A percentile compares a stretch with the other conserved stretches of the same genome.
Evolutionary conservation across 1,284 basidiomycete genomes (phyloP).

Genomic region (Leccinum subrobustum): DNA sequence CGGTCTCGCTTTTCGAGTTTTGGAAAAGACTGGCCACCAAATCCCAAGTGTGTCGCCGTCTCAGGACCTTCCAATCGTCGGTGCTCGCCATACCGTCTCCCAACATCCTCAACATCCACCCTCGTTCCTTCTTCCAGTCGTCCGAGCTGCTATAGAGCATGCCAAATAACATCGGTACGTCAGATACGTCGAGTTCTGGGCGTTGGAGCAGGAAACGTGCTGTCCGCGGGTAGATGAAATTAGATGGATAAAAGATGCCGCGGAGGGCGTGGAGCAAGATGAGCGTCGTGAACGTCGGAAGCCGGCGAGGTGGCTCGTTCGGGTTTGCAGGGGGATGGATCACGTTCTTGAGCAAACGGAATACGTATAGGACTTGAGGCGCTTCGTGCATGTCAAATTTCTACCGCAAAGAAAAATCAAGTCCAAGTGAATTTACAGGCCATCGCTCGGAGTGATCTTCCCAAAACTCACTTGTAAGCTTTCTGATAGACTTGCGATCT

Average conservation of each 20-base stretch:
- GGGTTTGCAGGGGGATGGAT: constrained; percentile 45
- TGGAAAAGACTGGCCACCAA: constrained; percentile 81
- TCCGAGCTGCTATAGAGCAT: constrained; percentile 78
- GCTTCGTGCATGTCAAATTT: constrained; percentile 77
- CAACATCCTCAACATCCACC: constrained; percentile 77
- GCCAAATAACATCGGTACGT: constrained; percentile 66
- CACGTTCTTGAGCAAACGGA: constrained; percentile 69
- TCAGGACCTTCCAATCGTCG: constrained; percentile 81
- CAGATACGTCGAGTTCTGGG: constrained; percentile 50
- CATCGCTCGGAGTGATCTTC: constrained; percentile 1
- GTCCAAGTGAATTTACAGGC: constrained; percentile 4
- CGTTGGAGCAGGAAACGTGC: constrained; percentile 62
- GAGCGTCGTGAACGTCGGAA: constrained; percentile 78
- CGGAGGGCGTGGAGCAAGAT: constrained; percentile 62
- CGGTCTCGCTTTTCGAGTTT: constrained; percentile 54
- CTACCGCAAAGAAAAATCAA: too few relatives aligned
- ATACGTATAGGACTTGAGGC: constrained; percentile 72
- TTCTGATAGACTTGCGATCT: constrained; percentile 54
- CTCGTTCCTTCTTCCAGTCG: constrained; percentile 81
- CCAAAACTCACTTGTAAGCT: constrained; percentile 49
- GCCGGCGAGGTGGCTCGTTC: constrained; percentile 43
- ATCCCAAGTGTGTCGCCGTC: constrained; percentile 85
- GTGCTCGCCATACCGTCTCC: constrained; percentile 74
- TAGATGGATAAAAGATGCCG: constrained; percentile 50
- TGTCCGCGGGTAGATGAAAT: constrained; percentile 54